Evolutionary conservation across 257 asterid genomes (phyloP).

Genomic region (Solanum habrochaites): DNA sequence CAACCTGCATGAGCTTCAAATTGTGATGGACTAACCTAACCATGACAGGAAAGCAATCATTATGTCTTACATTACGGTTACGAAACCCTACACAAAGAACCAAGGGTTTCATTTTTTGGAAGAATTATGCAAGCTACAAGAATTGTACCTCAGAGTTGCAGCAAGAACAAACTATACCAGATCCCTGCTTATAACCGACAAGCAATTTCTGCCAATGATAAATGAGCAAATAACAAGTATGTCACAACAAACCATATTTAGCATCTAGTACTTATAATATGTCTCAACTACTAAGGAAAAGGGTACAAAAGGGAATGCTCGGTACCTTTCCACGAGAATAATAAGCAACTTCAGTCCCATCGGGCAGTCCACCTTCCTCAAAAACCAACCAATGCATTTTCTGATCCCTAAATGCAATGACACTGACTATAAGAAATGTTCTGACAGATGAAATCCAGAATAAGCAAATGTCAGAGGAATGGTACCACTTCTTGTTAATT

Average conservation of each 20-base stretch:
- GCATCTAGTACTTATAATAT: neutral
- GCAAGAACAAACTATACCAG: slow-evolving; percentile 79
- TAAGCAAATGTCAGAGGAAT: neutral
- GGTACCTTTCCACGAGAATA: slow-evolving; percentile 87
- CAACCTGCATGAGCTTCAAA: slow-evolving; percentile 99
- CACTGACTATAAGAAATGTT: neutral
- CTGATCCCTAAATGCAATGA: slow-evolving; percentile 54
- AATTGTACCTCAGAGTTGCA: slow-evolving; percentile 69
- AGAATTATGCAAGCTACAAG: neutral
- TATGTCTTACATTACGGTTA: neutral
- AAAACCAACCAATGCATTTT: slow-evolving; percentile 90
- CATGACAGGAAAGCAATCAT: slow-evolving; percentile 11
- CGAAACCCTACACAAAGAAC: neutral
- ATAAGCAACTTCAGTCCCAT: slow-evolving; percentile 88
- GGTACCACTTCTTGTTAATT: slow-evolving; percentile 78
- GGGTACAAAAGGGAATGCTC: neutral
- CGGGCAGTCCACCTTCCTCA: slow-evolving; percentile 82
- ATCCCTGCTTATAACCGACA: slow-evolving; percentile 78
- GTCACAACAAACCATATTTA: neutral
- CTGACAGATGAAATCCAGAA: neutral
- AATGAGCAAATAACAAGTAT: slow-evolving; percentile 8
- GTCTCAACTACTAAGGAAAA: neutral
- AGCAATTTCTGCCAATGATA: slow-evolving; percentile 55
- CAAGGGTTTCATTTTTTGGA: neutral
- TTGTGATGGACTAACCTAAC: slow-evolving; percentile 90